phyloP scores from a whole-genome alignment of 352 stramenopile genomes.

The Globisporangium sylvaticum region DNA sequence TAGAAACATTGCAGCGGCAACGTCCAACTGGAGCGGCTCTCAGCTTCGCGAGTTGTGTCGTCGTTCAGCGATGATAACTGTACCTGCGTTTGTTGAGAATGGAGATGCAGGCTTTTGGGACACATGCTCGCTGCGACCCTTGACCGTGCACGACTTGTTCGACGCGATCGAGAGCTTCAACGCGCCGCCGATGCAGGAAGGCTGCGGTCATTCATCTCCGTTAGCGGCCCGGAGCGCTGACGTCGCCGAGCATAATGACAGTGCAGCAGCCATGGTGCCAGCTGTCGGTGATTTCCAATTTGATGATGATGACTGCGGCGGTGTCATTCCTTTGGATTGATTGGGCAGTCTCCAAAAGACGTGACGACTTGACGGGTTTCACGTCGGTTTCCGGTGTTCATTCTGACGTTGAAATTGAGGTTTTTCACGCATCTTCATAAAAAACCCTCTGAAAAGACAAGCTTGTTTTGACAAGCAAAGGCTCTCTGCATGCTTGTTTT shows the following conservation, averaged over 20 bases:
- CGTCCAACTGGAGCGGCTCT: neutral
- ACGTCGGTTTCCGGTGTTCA: neutral
- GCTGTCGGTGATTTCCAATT: neutral
- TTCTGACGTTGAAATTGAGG: neutral
- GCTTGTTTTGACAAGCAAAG: no score
- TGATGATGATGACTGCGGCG: constrained; percentile 3
- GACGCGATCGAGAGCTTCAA: neutral
- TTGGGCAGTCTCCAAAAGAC: neutral
- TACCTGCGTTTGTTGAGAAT: neutral
- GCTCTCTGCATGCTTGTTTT: no score
- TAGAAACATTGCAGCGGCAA: neutral
- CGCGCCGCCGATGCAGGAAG: neutral
- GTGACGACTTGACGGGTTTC: constrained; percentile 1
- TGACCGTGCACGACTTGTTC: constrained; percentile 4
- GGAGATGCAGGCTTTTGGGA: neutral
- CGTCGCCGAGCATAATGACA: neutral
- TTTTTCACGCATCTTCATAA: neutral
- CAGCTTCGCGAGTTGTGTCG: neutral
- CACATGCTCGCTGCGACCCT: neutral
- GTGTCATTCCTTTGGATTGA: constrained; percentile 8
- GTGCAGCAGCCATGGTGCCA: neutral
- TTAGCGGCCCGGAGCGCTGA: neutral
- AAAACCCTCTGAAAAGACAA: no score
- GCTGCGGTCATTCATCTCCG: neutral
- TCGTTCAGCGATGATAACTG: neutral